phyloP scores from a whole-genome alignment of 1,284 basidiomycete genomes.

The Cutaneotrichosporon sp. region DNA sequence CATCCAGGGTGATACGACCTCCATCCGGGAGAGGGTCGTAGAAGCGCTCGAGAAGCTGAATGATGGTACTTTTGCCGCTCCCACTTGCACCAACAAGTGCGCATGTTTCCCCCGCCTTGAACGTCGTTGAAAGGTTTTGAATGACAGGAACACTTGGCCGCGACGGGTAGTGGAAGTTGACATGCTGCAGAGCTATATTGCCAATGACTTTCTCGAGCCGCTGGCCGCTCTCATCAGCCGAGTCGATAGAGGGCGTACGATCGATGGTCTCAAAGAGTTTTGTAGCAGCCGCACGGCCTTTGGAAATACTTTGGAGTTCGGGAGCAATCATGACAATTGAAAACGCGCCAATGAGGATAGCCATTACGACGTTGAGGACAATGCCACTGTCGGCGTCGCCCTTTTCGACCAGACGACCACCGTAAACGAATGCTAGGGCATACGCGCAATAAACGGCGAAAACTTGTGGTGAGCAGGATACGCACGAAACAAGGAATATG shows the following conservation, averaged over 20 bases:
- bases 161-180: slow-evolving; percentile 87
- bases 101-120: slow-evolving; percentile 59
- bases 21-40: slow-evolving; percentile 65
- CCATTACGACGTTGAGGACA: slow-evolving; percentile 75
- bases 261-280: slow-evolving; percentile 91
- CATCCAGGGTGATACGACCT: slow-evolving; percentile 73
- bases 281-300: slow-evolving; percentile 82
- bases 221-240: slow-evolving; percentile 62
- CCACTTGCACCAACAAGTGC: slow-evolving; percentile 88
- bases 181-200: slow-evolving; percentile 66
- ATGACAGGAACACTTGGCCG: slow-evolving; percentile 80
- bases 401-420: slow-evolving; percentile 46
- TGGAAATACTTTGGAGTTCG: slow-evolving; percentile 76
- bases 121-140: slow-evolving; percentile 55
- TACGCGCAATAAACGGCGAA: slow-evolving; percentile 66
- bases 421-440: slow-evolving; percentile 48
- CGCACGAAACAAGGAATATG: no score
- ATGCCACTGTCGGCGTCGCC: slow-evolving; percentile 58
- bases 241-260: slow-evolving; percentile 74
- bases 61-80: slow-evolving; percentile 72
- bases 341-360: slow-evolving; percentile 83
- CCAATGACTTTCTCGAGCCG: slow-evolving; percentile 70
- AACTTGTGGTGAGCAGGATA: slow-evolving; percentile 44
- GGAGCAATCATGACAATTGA: slow-evolving; percentile 63
- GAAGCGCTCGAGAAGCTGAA: slow-evolving; percentile 76